Evolutionary conservation across 495 filamentous ascomycete genomes (phyloP), one percentile per base, ranked within the genome.

Genomic region (Tuber calosporum): DNA sequence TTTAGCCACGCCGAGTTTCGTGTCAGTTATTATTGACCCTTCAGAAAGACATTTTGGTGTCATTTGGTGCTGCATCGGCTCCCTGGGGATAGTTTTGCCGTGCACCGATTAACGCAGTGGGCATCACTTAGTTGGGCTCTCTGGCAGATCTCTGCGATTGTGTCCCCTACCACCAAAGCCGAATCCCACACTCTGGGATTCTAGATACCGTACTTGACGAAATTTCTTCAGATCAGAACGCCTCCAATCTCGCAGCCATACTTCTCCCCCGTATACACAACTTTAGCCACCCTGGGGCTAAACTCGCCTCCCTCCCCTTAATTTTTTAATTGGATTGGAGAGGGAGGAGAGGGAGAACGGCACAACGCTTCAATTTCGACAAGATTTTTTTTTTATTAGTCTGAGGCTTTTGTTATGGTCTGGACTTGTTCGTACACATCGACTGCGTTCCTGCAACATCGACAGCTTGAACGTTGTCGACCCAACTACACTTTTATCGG

Each of bases 351-450:
- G 76, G 76, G 76, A 79, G 76, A 79, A 69, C 77, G 79, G 77
- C 77, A 69, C 71, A 76, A 78, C 76, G 76, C 76, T 78, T 78
- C 71, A 73, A 78, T 78, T 58, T 73, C 71, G 76, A 78, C 70
- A 73, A 76, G 68, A 71, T 77, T 34, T n/a, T 48, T 37, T 68
- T 71, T 71, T 37, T 30, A 79, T 79, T 79, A 76, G 72, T 79
- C 73, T 79, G 68, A 79, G 77, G 72, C 76, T 79, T 79, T 79
- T 75, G 77, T 79, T 75, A 79, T 79, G 76, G 77, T 79, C 73
- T 79, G 77, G 77, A 74, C 77, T 79, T 79, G 73, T 62, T 79
- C 74, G 77, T 77, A 79, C 77, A 79, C 77, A 79, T 74, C 73
- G 70, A 79, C 76, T 79, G 77, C 77, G 77, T 79, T 79, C 73